A percentile compares a stretch with the other conserved stretches of the same genome.
These are phyloP conservation scores for Lachnum nothofagi DNA, from an alignment of 2,329 filamentous ascomycete genomes.

Conservation along the genomic window DNA sequence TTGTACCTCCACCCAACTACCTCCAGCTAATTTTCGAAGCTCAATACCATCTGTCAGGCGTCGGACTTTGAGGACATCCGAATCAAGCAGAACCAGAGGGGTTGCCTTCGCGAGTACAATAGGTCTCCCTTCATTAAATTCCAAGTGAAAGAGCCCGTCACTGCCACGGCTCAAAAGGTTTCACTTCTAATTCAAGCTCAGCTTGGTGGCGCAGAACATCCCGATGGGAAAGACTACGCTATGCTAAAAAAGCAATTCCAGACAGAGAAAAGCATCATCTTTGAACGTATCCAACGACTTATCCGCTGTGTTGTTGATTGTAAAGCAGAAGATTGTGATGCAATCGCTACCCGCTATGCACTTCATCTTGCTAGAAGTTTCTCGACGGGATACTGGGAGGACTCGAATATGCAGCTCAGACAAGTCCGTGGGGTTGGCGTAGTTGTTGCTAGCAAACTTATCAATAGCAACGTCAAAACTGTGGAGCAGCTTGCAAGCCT, in stretches of 20 bases:
- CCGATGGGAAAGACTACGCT: conserved; percentile 51
- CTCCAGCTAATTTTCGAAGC: conserved; percentile 40
- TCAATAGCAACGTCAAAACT: conserved; percentile 62
- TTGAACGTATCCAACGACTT: conserved; percentile 64
- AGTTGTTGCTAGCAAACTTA: conserved; percentile 69
- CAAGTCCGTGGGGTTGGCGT: conserved; percentile 76
- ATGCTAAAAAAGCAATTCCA: conserved; percentile 52
- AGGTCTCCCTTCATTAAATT: conserved; percentile 63
- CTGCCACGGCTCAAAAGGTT: conserved; percentile 65
- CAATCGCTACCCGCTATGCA: conserved; percentile 60
- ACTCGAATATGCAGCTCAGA: conserved; percentile 71
- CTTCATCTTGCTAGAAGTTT: conserved; percentile 76
- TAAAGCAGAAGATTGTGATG: conserved; percentile 55
- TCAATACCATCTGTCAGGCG: conserved; percentile 62
- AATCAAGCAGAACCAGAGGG: conserved; percentile 64
- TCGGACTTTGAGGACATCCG: conserved; percentile 68
- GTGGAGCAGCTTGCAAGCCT: conserved; percentile 64
- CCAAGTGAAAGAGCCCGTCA: conserved; percentile 63
- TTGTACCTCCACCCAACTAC: neutral
- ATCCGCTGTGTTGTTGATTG: conserved; percentile 74
- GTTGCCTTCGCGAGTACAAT: conserved; percentile 67
- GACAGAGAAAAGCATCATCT: conserved; percentile 58
- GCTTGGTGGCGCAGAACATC: conserved; percentile 61
- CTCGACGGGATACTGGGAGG: conserved; percentile 69
- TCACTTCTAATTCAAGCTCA: conserved; percentile 73